These are phyloP conservation scores for Erodium texanum DNA, from an alignment of 441 rosid genomes.

Conservation along the genomic window DNA sequence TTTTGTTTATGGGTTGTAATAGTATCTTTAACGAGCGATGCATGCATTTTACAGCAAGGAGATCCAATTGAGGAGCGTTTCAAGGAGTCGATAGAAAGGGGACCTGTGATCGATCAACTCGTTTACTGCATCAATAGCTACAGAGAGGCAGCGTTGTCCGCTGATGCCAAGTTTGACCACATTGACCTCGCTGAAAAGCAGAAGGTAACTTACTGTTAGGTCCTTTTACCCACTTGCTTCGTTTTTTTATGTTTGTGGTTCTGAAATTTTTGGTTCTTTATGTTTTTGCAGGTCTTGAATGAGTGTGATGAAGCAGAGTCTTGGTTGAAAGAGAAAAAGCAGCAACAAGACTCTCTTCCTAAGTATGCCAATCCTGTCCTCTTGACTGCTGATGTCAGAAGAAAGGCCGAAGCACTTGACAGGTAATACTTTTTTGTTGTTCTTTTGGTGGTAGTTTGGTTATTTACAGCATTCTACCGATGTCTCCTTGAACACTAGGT, in stretches of 20 bases:
- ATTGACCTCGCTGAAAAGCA: constrained; percentile 84
- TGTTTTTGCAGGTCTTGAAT: constrained; percentile 46
- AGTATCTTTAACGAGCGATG: not conserved
- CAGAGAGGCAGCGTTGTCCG: constrained; percentile 76
- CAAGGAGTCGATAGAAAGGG: constrained; percentile 63
- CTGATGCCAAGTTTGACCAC: constrained; percentile 82
- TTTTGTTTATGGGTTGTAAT: not conserved
- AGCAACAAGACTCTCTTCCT: constrained; percentile 78
- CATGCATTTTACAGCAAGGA: constrained; percentile 48
- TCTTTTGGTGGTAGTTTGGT: not conserved
- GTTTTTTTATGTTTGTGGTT: not conserved
- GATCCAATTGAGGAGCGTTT: constrained; percentile 76
- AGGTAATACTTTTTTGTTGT: constrained; percentile 31
- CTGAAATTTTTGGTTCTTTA: not conserved
- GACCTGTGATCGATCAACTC: constrained; percentile 64
- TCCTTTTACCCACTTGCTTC: not conserved
- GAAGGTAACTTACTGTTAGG: constrained; percentile 45
- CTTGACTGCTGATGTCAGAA: constrained; percentile 66
- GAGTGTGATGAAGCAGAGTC: constrained; percentile 84
- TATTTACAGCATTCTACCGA: too few species aligned
- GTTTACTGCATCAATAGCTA: constrained; percentile 66
- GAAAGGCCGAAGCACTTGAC: constrained; percentile 78
- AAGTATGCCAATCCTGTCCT: constrained; percentile 64
- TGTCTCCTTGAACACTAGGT: too few species aligned
- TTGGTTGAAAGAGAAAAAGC: constrained; percentile 80